A percentile compares a stretch with the other conserved stretches of the same genome.
Evolutionary conservation across 768 basidiomycete species (phyloP).

Genomic region (Phaffia australis): DNA sequence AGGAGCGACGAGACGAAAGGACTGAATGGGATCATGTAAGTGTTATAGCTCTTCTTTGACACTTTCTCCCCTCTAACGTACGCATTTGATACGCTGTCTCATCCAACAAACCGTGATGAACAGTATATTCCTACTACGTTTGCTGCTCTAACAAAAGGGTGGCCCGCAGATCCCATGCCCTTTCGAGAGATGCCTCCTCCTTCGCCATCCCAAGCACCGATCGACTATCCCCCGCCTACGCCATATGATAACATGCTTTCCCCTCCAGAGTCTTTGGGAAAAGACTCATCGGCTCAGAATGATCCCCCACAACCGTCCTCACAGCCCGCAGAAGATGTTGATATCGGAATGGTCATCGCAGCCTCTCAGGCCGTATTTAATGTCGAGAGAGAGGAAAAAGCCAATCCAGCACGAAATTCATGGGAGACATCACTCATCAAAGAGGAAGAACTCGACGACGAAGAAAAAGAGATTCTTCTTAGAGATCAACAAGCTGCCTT

Average conservation of each 20-base stretch:
- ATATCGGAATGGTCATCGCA: constrained; percentile 1
- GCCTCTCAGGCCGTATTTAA: constrained; percentile 2
- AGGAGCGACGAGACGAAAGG: constrained; percentile 1
- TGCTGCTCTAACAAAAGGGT: constrained; percentile 11
- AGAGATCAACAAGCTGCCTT: too few relatives aligned
- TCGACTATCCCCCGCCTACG: constrained; percentile 1
- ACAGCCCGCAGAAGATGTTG: neutral
- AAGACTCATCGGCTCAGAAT: neutral
- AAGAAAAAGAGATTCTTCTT: neutral
- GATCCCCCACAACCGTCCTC: neutral
- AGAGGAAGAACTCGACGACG: neutral
- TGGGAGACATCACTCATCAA: neutral
- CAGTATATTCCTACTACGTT: constrained; percentile 19
- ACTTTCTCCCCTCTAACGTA: too few relatives aligned
- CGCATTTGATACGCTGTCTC: too few relatives aligned
- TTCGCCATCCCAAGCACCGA: neutral
- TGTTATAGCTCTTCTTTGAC: neutral
- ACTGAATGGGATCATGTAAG: constrained; percentile 7
- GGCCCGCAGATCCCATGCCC: constrained; percentile 3
- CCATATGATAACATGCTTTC: neutral
- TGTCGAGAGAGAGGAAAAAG: neutral
- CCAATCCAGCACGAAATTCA: neutral
- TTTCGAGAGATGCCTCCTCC: constrained; percentile 1
- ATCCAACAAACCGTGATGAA: too few relatives aligned
- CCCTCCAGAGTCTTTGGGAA: neutral